Conservation (phyloP, 23 red algal species). For the Gracilaria domingensis region DNA sequence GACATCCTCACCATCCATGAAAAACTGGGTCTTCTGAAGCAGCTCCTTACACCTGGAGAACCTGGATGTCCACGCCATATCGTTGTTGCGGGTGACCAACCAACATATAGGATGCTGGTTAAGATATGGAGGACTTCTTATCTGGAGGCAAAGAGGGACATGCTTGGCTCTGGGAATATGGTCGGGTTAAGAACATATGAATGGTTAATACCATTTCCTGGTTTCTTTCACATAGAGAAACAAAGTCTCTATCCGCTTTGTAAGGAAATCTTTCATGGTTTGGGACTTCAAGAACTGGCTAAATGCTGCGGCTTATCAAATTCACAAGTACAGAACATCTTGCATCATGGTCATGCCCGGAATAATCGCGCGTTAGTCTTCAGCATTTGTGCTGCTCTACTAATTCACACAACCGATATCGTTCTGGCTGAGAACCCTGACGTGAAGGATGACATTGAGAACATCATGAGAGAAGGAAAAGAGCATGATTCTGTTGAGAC, state of each 20-base stretch:
- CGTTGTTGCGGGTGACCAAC: neutral
- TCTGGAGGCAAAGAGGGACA: neutral
- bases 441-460: neutral
- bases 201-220: slow-evolving; percentile 26
- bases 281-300: slow-evolving; percentile 13
- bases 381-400: neutral
- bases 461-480: too few species aligned
- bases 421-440: neutral
- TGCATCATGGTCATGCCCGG: slow-evolving; percentile 40
- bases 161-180: neutral
- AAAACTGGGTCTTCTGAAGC: neutral
- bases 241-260: slow-evolving; percentile 34
- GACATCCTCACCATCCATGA: neutral
- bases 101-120: slow-evolving; percentile 11
- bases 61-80: neutral
- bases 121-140: slow-evolving; percentile 18
- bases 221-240: slow-evolving; percentile 45
- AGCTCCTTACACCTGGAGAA: neutral
- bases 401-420: slow-evolving; percentile 15
- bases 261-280: slow-evolving; percentile 17
- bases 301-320: slow-evolving; percentile 9
- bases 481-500: too few species aligned
- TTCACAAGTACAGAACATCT: slow-evolving; percentile 4
- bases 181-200: neutral
- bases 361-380: slow-evolving; percentile 18